Evolutionary conservation across 495 filamentous ascomycete genomes (phyloP).

Genomic region (Penicillium maclennaniae): DNA sequence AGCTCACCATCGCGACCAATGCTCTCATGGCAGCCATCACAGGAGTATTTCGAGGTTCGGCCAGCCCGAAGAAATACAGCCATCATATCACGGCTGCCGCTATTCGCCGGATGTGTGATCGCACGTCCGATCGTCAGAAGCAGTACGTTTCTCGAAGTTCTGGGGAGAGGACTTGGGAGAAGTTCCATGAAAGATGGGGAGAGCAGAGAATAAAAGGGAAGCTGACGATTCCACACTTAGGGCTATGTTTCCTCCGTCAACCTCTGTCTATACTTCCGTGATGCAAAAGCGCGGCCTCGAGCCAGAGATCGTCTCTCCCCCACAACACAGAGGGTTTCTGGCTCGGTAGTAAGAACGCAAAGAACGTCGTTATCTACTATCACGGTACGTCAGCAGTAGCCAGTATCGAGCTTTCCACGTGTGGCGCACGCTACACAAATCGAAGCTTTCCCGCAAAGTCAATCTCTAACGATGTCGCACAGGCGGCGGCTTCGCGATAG

Average conservation of each 20-base stretch:
- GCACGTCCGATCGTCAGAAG: constrained; percentile 26
- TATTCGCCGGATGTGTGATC: constrained; percentile 20
- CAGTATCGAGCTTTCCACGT: neutral
- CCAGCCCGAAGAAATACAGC: constrained; percentile 27
- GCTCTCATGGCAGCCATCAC: constrained; percentile 29
- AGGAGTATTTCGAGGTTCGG: constrained; percentile 37
- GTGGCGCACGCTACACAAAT: neutral
- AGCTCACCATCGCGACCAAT: constrained; percentile 18
- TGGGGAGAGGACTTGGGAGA: neutral
- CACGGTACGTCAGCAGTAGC: constrained; percentile 42
- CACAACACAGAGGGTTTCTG: constrained; percentile 54
- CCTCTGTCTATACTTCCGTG: constrained; percentile 35
- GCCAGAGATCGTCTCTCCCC: constrained; percentile 46
- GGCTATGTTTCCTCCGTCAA: neutral
- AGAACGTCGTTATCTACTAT: constrained; percentile 56
- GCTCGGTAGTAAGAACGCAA: constrained; percentile 53
- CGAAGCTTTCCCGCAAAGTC: neutral
- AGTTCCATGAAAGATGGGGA: neutral
- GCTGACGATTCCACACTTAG: neutral
- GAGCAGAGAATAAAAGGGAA: constrained; percentile 22
- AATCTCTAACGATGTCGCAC: neutral
- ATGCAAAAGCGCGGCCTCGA: constrained; percentile 44
- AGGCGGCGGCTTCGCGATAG: constrained; percentile 58
- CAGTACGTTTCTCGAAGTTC: constrained; percentile 26
- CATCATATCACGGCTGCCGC: constrained; percentile 33